phyloP scores from a whole-genome alignment of 805 yeast genomes.

The Metschnikowia cubensis region DNA sequence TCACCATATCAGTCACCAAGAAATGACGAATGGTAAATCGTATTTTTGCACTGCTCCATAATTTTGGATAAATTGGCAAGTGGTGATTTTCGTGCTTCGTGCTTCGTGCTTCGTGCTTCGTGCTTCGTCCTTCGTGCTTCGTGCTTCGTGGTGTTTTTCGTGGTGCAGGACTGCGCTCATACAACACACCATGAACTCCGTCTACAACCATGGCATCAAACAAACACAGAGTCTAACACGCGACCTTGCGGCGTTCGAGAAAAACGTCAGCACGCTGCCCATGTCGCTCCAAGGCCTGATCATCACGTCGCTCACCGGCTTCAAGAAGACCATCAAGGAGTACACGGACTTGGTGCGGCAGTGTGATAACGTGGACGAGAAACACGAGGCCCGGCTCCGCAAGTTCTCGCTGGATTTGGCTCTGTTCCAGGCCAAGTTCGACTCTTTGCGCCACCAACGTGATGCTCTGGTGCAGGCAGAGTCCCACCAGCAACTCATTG shows the following conservation, averaged over 20 bases:
- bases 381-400: slow-evolving; percentile 48
- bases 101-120: too few species aligned
- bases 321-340: slow-evolving; percentile 72
- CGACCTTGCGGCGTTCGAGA: slow-evolving; percentile 65
- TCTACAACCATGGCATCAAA: slow-evolving; percentile 85
- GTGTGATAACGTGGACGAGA: slow-evolving; percentile 51
- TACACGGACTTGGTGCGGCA: slow-evolving; percentile 56
- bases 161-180: neutral
- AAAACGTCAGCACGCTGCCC: slow-evolving; percentile 64
- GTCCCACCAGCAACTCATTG: slow-evolving; percentile 52
- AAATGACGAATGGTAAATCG: too few species aligned
- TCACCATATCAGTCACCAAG: too few species aligned
- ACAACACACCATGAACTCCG: slow-evolving; percentile 54
- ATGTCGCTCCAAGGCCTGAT: slow-evolving; percentile 71
- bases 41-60: too few species aligned
- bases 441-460: slow-evolving; percentile 50
- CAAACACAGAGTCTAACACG: slow-evolving; percentile 70
- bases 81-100: too few species aligned
- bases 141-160: too few species aligned
- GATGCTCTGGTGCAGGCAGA: slow-evolving; percentile 48
- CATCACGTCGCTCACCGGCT: slow-evolving; percentile 74
- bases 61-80: too few species aligned
- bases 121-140: too few species aligned
- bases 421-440: slow-evolving; percentile 49
- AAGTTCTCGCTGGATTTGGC: slow-evolving; percentile 49